Percentiles rank a stretch among this genome's conserved stretches.
Conservation (phyloP, 2,329 filamentous ascomycete genomes). For the Pseudogymnoascus sp. region DNA sequence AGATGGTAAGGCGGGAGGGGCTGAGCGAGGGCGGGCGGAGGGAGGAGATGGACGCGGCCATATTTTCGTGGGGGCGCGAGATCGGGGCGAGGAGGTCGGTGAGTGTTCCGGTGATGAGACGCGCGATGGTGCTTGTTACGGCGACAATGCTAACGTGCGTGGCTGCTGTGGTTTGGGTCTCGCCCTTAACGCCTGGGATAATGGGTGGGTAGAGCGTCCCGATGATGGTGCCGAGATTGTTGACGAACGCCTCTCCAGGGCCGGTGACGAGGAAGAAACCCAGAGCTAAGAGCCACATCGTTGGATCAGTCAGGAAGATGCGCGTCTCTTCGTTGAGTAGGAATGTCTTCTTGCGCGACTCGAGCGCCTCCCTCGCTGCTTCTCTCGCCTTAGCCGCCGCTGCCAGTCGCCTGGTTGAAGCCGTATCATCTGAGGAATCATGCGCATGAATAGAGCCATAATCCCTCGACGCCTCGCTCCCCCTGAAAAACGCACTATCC, state of each 20-base stretch:
- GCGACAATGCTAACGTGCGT: conserved; percentile 93
- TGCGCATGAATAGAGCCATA: conserved; percentile 51
- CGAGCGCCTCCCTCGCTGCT: conserved; percentile 34
- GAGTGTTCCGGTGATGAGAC: conserved; percentile 79
- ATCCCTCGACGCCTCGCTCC: conserved; percentile 15
- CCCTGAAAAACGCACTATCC: conserved; percentile 62
- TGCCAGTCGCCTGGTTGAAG: conserved; percentile 22
- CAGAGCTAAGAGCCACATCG: conserved; percentile 90
- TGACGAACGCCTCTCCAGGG: conserved; percentile 95
- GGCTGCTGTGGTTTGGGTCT: conserved; percentile 44
- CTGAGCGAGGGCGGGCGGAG: conserved; percentile 14
- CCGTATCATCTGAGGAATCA: conserved; percentile 36
- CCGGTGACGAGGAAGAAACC: conserved; percentile 92
- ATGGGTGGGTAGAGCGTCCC: conserved; percentile 67
- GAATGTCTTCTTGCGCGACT: conserved; percentile 72
- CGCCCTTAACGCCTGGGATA: conserved; percentile 29
- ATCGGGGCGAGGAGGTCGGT: conserved; percentile 77
- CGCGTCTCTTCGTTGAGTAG: conserved; percentile 86
- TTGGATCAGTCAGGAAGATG: conserved; percentile 75
- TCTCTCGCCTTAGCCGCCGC: conserved; percentile 19
- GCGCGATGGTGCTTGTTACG: conserved; percentile 80
- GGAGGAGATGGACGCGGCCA: conserved; percentile 30
- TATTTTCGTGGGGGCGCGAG: conserved; percentile 49
- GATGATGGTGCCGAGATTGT: conserved; percentile 91
- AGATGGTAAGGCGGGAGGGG: conserved; percentile 48